Evolutionary conservation across 192 early-diverging fungal species (phyloP).

Genomic region (Gaertneriomyces semiglobifer): DNA sequence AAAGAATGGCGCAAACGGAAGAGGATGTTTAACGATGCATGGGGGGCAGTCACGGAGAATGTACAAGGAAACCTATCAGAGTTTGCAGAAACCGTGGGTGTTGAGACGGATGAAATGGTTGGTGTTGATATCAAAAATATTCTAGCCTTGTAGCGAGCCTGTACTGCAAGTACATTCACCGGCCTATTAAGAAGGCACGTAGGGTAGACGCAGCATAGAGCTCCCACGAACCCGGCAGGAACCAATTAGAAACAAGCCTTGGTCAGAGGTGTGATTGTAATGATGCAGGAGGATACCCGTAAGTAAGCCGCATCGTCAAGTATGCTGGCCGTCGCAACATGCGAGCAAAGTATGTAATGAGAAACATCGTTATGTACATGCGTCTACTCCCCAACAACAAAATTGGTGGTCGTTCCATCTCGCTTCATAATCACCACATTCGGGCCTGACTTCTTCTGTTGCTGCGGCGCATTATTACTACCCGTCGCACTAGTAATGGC

Average conservation of each 20-base stretch:
- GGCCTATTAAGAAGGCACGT: too few species aligned
- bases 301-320: too few species aligned
- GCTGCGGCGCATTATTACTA: background rate
- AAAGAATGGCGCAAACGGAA: slow-evolving; percentile 56
- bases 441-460: slow-evolving; percentile 11
- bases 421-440: slow-evolving; percentile 30
- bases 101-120: slow-evolving; percentile 58
- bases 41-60: slow-evolving; percentile 49
- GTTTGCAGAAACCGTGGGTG: slow-evolving; percentile 51
- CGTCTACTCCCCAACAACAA: slow-evolving; percentile 9
- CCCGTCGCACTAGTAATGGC: background rate
- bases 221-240: too few species aligned
- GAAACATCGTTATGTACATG: too few species aligned
- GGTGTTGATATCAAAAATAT: slow-evolving; percentile 34
- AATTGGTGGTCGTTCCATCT: slow-evolving; percentile 33
- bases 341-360: too few species aligned
- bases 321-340: too few species aligned
- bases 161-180: too few species aligned
- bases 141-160: too few species aligned
- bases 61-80: slow-evolving; percentile 50
- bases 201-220: too few species aligned
- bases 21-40: slow-evolving; percentile 55
- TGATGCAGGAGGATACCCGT: too few species aligned
- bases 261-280: too few species aligned
- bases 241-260: too few species aligned